Evolutionary conservation across 108 stramenopile genomes (phyloP).

Genomic region (Cylindrotheca closterium): DNA sequence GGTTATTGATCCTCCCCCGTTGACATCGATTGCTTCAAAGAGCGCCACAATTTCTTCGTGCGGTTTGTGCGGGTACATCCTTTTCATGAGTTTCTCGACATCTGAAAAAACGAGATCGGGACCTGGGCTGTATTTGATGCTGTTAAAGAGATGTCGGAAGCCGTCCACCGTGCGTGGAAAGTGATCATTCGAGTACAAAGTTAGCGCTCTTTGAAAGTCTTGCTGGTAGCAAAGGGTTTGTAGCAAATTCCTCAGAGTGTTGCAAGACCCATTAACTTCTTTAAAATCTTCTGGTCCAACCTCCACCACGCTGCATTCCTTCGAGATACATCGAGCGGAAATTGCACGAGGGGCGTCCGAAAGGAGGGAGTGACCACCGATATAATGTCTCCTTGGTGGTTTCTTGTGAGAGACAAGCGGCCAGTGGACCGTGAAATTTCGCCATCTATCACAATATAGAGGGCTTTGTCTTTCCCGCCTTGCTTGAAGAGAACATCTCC

Average conservation of each 20-base stretch:
- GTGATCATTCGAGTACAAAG: slow-evolving; percentile 47
- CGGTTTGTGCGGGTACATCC: slow-evolving; percentile 49
- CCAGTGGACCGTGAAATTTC: slow-evolving; percentile 39
- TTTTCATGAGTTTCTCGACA: slow-evolving; percentile 41
- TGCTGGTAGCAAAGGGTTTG: slow-evolving; percentile 64
- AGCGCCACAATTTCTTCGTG: slow-evolving; percentile 52
- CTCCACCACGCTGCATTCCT: slow-evolving; percentile 46
- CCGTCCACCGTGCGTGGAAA: slow-evolving; percentile 53
- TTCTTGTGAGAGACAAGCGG: slow-evolving; percentile 42
- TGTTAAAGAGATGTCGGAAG: slow-evolving; percentile 46
- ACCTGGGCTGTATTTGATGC: slow-evolving; percentile 8
- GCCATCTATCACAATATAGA: slow-evolving; percentile 60
- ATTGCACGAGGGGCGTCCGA: slow-evolving; percentile 53
- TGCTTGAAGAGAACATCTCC: slow-evolving; percentile 47
- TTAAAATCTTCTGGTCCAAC: slow-evolving; percentile 55
- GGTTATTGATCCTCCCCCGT: slow-evolving; percentile 33
- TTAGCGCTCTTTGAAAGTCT: slow-evolving; percentile 84
- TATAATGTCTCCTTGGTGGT: slow-evolving; percentile 47
- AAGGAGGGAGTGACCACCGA: slow-evolving; percentile 61
- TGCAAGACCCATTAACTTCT: slow-evolving; percentile 40
- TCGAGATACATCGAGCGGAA: slow-evolving; percentile 49
- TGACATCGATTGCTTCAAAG: slow-evolving; percentile 58
- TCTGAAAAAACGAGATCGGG: slow-evolving; percentile 31
- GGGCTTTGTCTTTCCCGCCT: slow-evolving; percentile 37
- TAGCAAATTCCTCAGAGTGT: slow-evolving; percentile 58